Evolutionary conservation across 2,329 filamentous ascomycete genomes (phyloP), one percentile per base, ranked within the genome.

Genomic region (Escovopsis weberi): DNA sequence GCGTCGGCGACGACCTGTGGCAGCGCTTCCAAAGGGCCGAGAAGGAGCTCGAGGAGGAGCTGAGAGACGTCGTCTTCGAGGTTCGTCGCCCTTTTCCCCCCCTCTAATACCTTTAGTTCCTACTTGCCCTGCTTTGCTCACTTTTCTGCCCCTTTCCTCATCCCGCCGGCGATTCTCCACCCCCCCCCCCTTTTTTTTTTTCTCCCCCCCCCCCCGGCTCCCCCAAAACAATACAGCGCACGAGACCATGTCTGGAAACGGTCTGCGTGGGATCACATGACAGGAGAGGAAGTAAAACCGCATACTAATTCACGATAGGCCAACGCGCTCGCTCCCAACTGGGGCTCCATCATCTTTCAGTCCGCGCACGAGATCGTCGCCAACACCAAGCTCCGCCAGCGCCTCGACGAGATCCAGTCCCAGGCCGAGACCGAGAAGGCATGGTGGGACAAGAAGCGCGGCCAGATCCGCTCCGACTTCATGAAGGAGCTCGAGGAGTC

Each of bases 291-390:
- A 28, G 12, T 4, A 10, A 11, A 4, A 6, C n/a, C 33, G 38
- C 30, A 34, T 38, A 26, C 32, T 40, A 8, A 40, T 32, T 8
- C 23, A n/a, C 23, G 23, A 23, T 6, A 95, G 86, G 91, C 93
- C 54, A 96, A 96, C 59, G 87, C 84, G 18, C 82, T 95, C 49
- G 73, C 78, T 1, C 81, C 85, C 39, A 81, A 82, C 61, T 98
- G 91, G 91, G 91, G 91, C 47, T 81, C 91, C 58, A 78, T 76
- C 44, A 96, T 98, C 60, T 98, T 98, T 74, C 91, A 98, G 63
- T 88, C 85, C 38, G 91, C 91, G 43, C 94, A 94, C 63, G 91
- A 98, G 64, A 95, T 98, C 64, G 79, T 83, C 45, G 82, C 86
- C 57, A 95, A 95, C 65, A 74, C 76, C 36, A 66, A 79, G 38